Conservation (phyloP, 441 rosid genomes). For the Gossypium gossypioides region DNA sequence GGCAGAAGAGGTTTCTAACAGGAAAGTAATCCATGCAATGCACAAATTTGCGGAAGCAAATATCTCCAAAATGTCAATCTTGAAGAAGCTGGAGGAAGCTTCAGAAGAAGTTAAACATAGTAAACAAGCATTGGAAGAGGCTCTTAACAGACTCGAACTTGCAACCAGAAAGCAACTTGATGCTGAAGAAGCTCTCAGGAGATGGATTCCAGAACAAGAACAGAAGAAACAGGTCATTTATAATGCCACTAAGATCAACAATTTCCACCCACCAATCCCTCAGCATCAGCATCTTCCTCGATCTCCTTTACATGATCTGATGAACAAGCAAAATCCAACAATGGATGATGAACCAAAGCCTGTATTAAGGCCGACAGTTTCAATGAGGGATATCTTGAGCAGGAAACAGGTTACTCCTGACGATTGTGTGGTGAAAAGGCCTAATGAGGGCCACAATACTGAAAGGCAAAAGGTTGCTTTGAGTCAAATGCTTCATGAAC, state of each 20-base stretch:
- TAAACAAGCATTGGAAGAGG: slow-evolving; percentile 62
- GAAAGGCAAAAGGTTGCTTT: slow-evolving; percentile 51
- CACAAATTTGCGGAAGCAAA: slow-evolving; percentile 27
- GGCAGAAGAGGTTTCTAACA: slow-evolving; percentile 17
- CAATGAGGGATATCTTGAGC: slow-evolving; percentile 79
- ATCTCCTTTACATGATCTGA: slow-evolving; percentile 34
- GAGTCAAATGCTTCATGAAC: slow-evolving; percentile 75
- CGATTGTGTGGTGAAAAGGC: slow-evolving; percentile 39
- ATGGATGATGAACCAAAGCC: slow-evolving; percentile 37
- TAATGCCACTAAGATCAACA: slow-evolving; percentile 29
- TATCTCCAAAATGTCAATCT: slow-evolving; percentile 32
- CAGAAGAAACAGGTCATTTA: slow-evolving; percentile 30
- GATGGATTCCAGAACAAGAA: slow-evolving; percentile 50
- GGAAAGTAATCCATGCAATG: slow-evolving; percentile 19
- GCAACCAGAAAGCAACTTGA: slow-evolving; percentile 65
- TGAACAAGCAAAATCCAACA: slow-evolving; percentile 21
- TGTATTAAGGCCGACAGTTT: slow-evolving; percentile 56
- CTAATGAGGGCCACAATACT: slow-evolving; percentile 25
- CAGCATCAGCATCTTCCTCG: slow-evolving; percentile 14
- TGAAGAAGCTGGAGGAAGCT: slow-evolving; percentile 73
- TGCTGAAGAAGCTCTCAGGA: slow-evolving; percentile 66
- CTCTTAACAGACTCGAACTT: slow-evolving; percentile 55
- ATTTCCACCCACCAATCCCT: slow-evolving; percentile 28
- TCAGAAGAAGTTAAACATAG: slow-evolving; percentile 57
- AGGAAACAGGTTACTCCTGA: slow-evolving; percentile 51